Evolutionary conservation across 768 basidiomycete genomes (phyloP).

Genomic region (Leccinum ochraceum): DNA sequence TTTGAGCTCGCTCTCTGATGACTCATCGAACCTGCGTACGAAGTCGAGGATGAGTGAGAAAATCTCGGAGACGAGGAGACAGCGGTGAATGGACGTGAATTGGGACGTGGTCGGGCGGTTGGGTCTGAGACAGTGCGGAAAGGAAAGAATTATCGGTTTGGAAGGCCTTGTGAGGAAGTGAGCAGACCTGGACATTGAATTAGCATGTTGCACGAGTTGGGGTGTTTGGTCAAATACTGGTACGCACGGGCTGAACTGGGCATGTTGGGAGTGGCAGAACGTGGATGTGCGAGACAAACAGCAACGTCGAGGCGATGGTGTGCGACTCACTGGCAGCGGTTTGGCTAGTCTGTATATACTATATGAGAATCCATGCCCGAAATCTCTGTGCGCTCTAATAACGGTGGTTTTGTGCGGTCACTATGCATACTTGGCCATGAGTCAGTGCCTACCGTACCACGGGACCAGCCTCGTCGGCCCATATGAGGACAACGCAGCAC

Average conservation of each 20-base stretch:
- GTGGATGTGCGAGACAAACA: not conserved
- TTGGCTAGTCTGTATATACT: not conserved
- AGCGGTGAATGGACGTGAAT: too few relatives aligned
- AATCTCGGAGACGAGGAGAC: too few relatives aligned
- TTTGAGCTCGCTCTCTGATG: too few relatives aligned
- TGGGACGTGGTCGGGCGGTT: not conserved
- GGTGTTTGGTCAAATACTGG: not conserved
- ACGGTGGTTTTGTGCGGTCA: not conserved
- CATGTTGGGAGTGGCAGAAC: not conserved
- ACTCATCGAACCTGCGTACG: too few relatives aligned
- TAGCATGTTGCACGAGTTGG: not conserved
- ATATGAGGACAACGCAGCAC: not conserved
- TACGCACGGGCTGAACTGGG: slow-evolving; percentile 8
- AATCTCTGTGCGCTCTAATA: not conserved
- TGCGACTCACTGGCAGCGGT: not conserved
- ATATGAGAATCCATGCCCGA: not conserved
- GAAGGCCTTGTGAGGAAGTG: not conserved
- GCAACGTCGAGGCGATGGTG: not conserved
- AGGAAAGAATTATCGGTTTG: not conserved
- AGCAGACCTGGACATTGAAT: slow-evolving; percentile 8
- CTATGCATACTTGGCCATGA: not conserved
- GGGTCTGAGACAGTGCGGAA: slow-evolving; percentile 1
- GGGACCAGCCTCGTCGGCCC: too few relatives aligned
- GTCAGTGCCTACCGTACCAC: too few relatives aligned
- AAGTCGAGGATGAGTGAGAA: too few relatives aligned